phyloP scores from a whole-genome alignment of 768 basidiomycete genomes.

The Amanita exitialis region DNA sequence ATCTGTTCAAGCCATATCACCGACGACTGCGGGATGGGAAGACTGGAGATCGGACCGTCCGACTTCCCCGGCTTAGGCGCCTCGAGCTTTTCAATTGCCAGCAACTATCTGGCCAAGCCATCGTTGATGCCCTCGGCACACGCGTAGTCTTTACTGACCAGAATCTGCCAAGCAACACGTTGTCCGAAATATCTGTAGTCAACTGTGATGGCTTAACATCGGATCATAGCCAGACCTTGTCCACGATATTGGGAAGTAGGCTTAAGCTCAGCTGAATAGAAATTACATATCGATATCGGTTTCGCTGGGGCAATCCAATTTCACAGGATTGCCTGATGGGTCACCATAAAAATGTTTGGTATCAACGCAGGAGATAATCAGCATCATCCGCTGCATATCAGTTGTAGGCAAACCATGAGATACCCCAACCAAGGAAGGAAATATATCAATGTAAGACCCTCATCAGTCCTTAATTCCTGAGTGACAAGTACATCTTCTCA shows the following conservation, averaged over 20 bases:
- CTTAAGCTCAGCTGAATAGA: background rate
- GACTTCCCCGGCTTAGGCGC: conserved; percentile 43
- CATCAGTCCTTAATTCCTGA: no score
- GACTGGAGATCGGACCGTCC: conserved; percentile 7
- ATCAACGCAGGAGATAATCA: no score
- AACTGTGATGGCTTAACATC: conserved; percentile 26
- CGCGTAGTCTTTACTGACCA: conserved; percentile 34
- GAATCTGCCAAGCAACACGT: conserved; percentile 13
- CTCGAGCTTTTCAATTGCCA: conserved; percentile 56
- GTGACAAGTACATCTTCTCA: no score
- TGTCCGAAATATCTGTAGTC: conserved; percentile 25
- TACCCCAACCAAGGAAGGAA: no score
- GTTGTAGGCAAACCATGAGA: no score
- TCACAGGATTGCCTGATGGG: no score
- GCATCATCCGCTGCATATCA: no score
- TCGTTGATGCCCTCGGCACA: conserved; percentile 40
- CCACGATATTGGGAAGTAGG: background rate
- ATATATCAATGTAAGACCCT: no score
- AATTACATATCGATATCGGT: background rate
- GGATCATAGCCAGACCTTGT: background rate
- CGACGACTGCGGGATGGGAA: conserved; percentile 4
- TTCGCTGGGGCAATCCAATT: no score
- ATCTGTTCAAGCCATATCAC: conserved; percentile 39
- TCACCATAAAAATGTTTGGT: no score
- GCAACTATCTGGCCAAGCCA: conserved; percentile 44